A percentile compares a stretch with the other conserved stretches of the same genome.
Conservation (phyloP, 805 yeast species). For the Ogataea siamensis region DNA sequence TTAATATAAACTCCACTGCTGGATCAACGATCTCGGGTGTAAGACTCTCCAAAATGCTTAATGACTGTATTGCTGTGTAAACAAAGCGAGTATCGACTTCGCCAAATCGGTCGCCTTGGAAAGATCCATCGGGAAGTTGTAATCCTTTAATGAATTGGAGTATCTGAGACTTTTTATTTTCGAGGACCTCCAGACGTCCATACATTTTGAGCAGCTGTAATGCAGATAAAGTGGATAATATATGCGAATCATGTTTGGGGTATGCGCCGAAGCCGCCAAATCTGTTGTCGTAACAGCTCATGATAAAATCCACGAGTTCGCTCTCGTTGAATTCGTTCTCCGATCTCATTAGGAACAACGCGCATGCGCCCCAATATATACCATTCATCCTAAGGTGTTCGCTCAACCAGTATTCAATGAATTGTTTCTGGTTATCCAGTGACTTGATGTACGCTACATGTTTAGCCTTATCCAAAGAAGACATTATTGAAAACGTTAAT, state of each 20-base stretch:
- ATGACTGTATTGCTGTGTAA: conserved; percentile 72
- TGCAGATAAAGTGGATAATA: conserved; percentile 82
- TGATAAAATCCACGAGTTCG: conserved; percentile 67
- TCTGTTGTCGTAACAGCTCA: conserved; percentile 55
- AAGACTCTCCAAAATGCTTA: conserved; percentile 66
- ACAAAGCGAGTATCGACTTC: conserved; percentile 92
- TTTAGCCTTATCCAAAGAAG: conserved; percentile 37
- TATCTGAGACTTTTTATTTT: conserved; percentile 30
- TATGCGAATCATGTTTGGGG: conserved; percentile 86
- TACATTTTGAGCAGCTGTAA: conserved; percentile 74
- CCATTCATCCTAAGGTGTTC: conserved; percentile 92
- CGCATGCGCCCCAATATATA: conserved; percentile 90
- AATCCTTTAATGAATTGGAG: conserved; percentile 41
- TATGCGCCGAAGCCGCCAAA: conserved; percentile 88
- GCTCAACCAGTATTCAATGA: conserved; percentile 79
- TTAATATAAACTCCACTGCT: conserved; percentile 61
- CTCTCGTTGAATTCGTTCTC: conserved; percentile 55
- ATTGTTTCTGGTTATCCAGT: conserved; percentile 52
- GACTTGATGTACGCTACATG: conserved; percentile 58
- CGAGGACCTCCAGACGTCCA: conserved; percentile 48
- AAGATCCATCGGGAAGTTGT: conserved; percentile 66
- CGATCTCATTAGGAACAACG: conserved; percentile 59
- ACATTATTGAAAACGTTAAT: conserved; percentile 6
- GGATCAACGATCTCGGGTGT: conserved; percentile 45
- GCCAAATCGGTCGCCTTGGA: conserved; percentile 88